These are phyloP conservation scores for Thelonectria blattea DNA, from an alignment of 2,329 filamentous ascomycete genomes.

Conservation along the genomic window DNA sequence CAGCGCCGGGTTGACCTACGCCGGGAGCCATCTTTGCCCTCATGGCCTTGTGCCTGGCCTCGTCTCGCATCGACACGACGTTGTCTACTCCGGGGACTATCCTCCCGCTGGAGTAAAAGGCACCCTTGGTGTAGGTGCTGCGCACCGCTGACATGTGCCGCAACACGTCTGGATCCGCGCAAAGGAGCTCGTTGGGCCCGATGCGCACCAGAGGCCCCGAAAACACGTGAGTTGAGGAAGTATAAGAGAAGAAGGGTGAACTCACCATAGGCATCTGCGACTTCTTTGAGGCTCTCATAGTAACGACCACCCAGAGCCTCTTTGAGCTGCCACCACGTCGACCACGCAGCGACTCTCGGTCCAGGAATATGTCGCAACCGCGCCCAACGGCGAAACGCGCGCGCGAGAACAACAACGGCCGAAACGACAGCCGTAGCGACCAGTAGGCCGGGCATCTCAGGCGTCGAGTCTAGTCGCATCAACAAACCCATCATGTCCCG, in stretches of 20 bases:
- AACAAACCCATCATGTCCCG: constrained; percentile 24
- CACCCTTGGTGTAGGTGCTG: constrained; percentile 44
- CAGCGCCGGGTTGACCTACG: constrained; percentile 37
- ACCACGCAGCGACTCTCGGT: constrained; percentile 35
- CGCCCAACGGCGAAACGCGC: constrained; percentile 33
- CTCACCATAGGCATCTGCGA: constrained; percentile 36
- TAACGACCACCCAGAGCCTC: constrained; percentile 38
- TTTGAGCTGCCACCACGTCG: constrained; percentile 40
- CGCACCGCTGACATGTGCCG: constrained; percentile 46
- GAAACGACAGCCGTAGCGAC: constrained; percentile 3
- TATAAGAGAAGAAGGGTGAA: fast-evolving
- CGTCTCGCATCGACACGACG: constrained; percentile 57
- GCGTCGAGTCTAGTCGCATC: not conserved
- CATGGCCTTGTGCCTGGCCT: constrained; percentile 51
- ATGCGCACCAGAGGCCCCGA: constrained; percentile 48
- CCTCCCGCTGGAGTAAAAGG: constrained; percentile 56
- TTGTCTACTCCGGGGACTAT: constrained; percentile 62
- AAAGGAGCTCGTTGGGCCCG: constrained; percentile 50
- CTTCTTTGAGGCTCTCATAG: constrained; percentile 36
- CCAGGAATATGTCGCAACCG: constrained; percentile 40
- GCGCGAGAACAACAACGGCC: not conserved
- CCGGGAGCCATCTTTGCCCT: constrained; percentile 53
- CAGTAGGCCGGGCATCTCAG: constrained; percentile 3
- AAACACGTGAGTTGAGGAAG: not conserved
- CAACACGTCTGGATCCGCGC: constrained; percentile 47